phyloP scores from a whole-genome alignment of 2,329 filamentous ascomycete genomes.

The Penicillium palitans region DNA sequence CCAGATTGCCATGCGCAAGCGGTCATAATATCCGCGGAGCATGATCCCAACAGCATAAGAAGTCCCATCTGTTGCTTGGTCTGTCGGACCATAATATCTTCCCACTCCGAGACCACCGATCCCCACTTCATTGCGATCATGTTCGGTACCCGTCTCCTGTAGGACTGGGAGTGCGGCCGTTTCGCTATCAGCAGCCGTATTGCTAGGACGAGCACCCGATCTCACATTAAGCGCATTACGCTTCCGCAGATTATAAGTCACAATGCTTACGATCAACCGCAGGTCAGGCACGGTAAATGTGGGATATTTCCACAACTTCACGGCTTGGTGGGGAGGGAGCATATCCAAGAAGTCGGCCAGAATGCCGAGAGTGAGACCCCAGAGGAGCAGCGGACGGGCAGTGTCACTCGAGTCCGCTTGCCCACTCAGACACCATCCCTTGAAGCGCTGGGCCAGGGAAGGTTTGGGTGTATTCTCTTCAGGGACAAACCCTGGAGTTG shows the following conservation, averaged over 20 bases:
- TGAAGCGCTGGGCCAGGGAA: slow-evolving; percentile 29
- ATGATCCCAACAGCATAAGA: slow-evolving; percentile 44
- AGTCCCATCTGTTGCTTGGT: slow-evolving; percentile 26
- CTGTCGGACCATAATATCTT: slow-evolving; percentile 33
- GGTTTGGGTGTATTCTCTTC: slow-evolving; percentile 27
- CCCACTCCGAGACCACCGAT: slow-evolving; percentile 42
- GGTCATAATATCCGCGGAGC: slow-evolving; percentile 47
- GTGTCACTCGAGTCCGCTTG: slow-evolving; percentile 35
- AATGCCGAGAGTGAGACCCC: slow-evolving; percentile 68
- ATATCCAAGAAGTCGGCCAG: slow-evolving; percentile 68
- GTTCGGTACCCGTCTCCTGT: slow-evolving; percentile 15
- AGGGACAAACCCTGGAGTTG: slow-evolving; percentile 52
- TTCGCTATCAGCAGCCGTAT: slow-evolving; percentile 36
- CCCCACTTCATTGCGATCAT: slow-evolving; percentile 39
- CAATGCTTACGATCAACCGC: slow-evolving; percentile 57
- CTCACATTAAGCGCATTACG: slow-evolving; percentile 47
- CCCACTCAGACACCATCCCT: slow-evolving; percentile 30
- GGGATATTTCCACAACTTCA: slow-evolving; percentile 66
- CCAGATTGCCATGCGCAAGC: slow-evolving; percentile 41
- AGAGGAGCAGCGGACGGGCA: slow-evolving; percentile 59
- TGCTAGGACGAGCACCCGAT: slow-evolving; percentile 32
- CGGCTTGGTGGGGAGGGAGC: slow-evolving; percentile 62
- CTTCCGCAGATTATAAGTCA: slow-evolving; percentile 60
- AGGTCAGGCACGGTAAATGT: slow-evolving; percentile 67
- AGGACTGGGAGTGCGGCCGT: slow-evolving; percentile 35